These are phyloP conservation scores for Globisporangium nunn DNA, from an alignment of 352 stramenopile genomes.

Conservation along the genomic window DNA sequence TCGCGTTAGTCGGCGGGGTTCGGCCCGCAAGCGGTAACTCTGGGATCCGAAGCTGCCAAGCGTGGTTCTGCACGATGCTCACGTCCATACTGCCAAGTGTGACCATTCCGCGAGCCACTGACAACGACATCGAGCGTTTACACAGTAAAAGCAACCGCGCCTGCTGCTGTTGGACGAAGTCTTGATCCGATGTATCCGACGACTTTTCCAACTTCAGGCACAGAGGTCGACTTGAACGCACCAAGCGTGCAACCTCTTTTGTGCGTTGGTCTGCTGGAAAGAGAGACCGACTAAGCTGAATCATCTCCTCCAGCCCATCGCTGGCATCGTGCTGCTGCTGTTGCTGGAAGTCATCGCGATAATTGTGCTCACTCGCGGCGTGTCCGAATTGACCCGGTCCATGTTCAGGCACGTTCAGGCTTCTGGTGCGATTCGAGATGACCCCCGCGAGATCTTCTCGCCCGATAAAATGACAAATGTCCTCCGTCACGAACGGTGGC, in stretches of 20 bases:
- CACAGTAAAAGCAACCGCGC: conserved; percentile 91
- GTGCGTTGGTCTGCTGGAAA: conserved; percentile 70
- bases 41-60: conserved; percentile 86
- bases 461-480: conserved; percentile 48
- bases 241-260: conserved; percentile 75
- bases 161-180: conserved; percentile 89
- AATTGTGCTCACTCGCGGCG: neutral
- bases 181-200: conserved; percentile 56
- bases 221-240: conserved; percentile 65
- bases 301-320: conserved; percentile 64
- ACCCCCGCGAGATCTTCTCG: conserved; percentile 47
- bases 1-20: conserved; percentile 92
- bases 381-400: neutral
- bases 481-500: conserved; percentile 44
- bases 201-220: conserved; percentile 70
- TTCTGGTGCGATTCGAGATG: neutral
- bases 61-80: conserved; percentile 58
- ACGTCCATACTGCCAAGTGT: conserved; percentile 90
- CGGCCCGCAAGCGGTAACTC: conserved; percentile 89
- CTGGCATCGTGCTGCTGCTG: conserved; percentile 17
- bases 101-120: conserved; percentile 94
- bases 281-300: conserved; percentile 42
- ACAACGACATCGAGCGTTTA: conserved; percentile 90
- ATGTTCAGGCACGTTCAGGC: neutral
- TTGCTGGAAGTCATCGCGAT: neutral